Conservation (phyloP, 768 basidiomycete genomes). For the Strobilomyces confusus region DNA sequence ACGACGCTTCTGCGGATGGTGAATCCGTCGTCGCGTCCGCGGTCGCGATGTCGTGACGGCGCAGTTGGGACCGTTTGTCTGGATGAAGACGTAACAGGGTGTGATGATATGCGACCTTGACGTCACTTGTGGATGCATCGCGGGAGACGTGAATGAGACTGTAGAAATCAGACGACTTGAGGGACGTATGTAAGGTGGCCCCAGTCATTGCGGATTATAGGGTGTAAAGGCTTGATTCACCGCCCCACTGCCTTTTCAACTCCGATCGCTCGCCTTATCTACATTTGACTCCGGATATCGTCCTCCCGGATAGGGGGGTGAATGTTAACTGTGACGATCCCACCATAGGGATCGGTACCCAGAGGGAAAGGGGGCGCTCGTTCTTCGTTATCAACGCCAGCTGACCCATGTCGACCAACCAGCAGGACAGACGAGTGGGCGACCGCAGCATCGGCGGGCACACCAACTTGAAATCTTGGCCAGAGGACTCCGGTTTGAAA, state of each 20-base stretch:
- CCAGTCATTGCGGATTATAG: too few species aligned
- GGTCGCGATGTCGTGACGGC: conserved; percentile 7
- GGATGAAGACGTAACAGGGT: conserved; percentile 65
- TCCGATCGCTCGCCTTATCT: too few species aligned
- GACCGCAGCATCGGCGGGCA: conserved; percentile 81
- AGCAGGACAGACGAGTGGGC: conserved; percentile 57
- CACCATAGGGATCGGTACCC: too few species aligned
- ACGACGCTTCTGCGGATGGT: neutral
- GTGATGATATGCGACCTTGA: conserved; percentile 70
- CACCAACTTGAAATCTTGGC: conserved; percentile 43
- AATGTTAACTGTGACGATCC: too few species aligned
- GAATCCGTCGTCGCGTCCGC: conserved; percentile 21
- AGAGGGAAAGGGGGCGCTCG: too few species aligned
- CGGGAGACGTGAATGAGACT: conserved; percentile 48
- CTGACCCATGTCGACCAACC: conserved; percentile 14
- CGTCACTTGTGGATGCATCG: conserved; percentile 47
- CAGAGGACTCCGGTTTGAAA: conserved; percentile 38
- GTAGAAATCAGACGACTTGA: conserved; percentile 47
- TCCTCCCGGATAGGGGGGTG: too few species aligned
- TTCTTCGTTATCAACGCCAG: too few species aligned
- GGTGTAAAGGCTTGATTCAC: too few species aligned
- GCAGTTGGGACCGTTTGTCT: conserved; percentile 40
- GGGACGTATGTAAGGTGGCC: neutral
- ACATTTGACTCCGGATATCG: too few species aligned
- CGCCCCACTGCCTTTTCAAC: too few species aligned